Evolutionary conservation across 1,284 basidiomycete genomes (phyloP), one percentile per base, ranked within the genome.

Genomic region (Trichosporon coremiiforme): DNA sequence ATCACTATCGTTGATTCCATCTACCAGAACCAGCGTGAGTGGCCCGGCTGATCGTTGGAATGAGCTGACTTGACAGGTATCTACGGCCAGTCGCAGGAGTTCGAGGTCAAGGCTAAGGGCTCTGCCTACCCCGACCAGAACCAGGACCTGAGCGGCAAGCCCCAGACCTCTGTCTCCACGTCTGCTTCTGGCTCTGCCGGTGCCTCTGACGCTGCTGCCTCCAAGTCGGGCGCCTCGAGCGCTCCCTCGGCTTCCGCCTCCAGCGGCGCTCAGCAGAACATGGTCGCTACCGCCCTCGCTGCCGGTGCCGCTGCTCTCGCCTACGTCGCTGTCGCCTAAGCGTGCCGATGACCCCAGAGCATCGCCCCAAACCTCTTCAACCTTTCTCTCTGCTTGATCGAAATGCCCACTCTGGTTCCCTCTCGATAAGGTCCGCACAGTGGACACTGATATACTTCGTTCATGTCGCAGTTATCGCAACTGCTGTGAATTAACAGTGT

Each of bases 91-190:
- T 65, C 64, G 41, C 41, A 65, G 41, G 17, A 29, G 6, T 65
- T 65, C 25, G 64, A 65, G 64, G 25, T 65, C 41, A 65, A 65
- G 64, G 6, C 64, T 17, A 47, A 29, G 41, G 64, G 64, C 25
- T 60, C 57, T 22, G 31, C 57, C 57, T 60, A 60, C 57, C 57
- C 57, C 57, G 57, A 60, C 57, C 57, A 60, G 57, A 60, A 60
- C 57, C 57, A 60, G 29, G 57, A 60, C 57, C 57, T 60, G 57
- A 33, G 29, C 29, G 57, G 57, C 29, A 60, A 60, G 57, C 17
- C 57, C 8, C 15, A 33, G 29, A 7, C 31, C 6, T 60, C 57
- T 31, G 22, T 29, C 8, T 31, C 55, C 25, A 12, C 31, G 57
- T 33, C 57, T n/a, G 57, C 57, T 9, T 2, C 57, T 15, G 57